Percentiles rank a stretch among this genome's conserved stretches.
These are phyloP conservation scores for Lipomyces mesembrius DNA, from an alignment of 805 yeast species.

Conservation along the genomic window DNA sequence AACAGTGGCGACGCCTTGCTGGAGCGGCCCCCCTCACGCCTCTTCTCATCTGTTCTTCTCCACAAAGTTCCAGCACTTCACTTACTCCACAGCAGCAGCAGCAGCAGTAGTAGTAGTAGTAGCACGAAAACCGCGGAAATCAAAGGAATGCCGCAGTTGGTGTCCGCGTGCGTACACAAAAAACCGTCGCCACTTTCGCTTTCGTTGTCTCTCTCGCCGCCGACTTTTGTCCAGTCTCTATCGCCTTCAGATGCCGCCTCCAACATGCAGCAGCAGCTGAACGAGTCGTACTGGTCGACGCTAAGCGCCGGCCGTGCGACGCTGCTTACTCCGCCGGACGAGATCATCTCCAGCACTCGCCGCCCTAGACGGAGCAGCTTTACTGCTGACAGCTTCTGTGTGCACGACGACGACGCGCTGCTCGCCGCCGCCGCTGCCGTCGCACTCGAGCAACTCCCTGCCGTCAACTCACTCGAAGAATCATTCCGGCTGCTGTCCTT, in stretches of 20 bases:
- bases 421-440: conserved; percentile 6
- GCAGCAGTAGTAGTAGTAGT: not conserved
- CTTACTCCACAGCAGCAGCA: not conserved
- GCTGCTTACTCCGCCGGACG: conserved; percentile 18
- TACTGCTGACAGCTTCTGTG: not conserved
- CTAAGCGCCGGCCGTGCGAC: not conserved
- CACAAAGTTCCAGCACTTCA: too few species aligned
- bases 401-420: conserved; percentile 2
- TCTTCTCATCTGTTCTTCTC: too few species aligned
- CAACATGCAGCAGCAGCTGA: not conserved
- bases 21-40: too few species aligned
- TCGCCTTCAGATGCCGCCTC: not conserved
- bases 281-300: conserved; percentile 3
- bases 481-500: conserved; percentile 19
- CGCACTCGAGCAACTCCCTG: conserved; percentile 9
- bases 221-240: not conserved
- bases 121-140: not conserved
- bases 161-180: not conserved
- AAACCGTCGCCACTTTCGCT: not conserved
- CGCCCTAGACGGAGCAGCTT: not conserved
- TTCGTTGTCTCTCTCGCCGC: not conserved
- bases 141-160: not conserved
- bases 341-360: conserved; percentile 2
- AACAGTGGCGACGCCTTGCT: too few species aligned
- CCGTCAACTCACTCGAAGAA: conserved; percentile 12